phyloP scores from a whole-genome alignment of 805 yeast genomes.

The Lachancea nothofagi region DNA sequence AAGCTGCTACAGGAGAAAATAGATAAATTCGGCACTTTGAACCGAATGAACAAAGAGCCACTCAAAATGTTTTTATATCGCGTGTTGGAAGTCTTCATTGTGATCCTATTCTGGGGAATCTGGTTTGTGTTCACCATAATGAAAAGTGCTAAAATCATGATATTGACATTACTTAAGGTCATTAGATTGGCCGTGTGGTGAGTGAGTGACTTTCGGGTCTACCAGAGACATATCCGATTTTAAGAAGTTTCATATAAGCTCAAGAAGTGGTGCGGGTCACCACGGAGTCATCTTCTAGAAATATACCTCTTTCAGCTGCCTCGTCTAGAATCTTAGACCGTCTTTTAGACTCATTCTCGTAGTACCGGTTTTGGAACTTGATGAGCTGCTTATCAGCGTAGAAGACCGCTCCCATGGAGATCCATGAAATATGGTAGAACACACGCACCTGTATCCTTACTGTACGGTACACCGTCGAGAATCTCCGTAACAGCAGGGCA shows the following conservation, averaged over 20 bases:
- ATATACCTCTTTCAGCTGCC: constrained; percentile 43
- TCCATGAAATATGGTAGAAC: constrained; percentile 39
- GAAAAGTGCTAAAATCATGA: constrained; percentile 15
- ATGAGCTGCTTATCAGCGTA: constrained; percentile 39
- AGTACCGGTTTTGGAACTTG: constrained; percentile 33
- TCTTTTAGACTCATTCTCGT: constrained; percentile 32
- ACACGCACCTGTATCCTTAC: constrained; percentile 38
- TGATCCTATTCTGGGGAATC: constrained; percentile 26
- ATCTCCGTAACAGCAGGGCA: constrained; percentile 31
- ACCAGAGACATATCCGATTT: not conserved
- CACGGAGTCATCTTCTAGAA: constrained; percentile 34
- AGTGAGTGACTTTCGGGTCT: not conserved
- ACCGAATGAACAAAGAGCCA: constrained; percentile 22
- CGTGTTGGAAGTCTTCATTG: constrained; percentile 27
- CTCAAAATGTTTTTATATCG: constrained; percentile 21
- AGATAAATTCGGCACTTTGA: constrained; percentile 25
- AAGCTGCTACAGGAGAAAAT: constrained; percentile 32
- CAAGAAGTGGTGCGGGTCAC: constrained; percentile 15
- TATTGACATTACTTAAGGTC: constrained; percentile 16
- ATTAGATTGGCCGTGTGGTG: constrained; percentile 28
- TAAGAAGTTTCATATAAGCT: not conserved
- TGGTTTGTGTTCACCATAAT: constrained; percentile 27
- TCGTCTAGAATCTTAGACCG: constrained; percentile 36
- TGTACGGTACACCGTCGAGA: constrained; percentile 34
- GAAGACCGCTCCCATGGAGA: constrained; percentile 38